Percentiles rank a stretch among this genome's conserved stretches.
Conservation (phyloP, 164 flowering plant genomes). For the Stephania japonica region DNA sequence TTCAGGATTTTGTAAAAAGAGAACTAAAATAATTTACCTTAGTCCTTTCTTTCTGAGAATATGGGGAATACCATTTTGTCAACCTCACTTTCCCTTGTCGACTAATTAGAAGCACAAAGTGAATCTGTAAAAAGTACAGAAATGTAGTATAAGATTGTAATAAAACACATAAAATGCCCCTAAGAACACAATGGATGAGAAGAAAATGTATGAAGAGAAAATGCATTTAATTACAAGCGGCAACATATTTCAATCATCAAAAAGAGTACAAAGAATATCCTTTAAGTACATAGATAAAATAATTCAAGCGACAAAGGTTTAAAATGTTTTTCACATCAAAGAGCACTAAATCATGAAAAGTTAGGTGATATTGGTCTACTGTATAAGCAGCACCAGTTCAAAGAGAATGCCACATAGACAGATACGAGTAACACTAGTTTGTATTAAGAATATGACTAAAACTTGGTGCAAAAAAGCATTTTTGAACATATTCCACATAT, state of each 20-base stretch:
- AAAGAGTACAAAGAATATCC: neutral
- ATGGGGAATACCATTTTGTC: conserved; percentile 33
- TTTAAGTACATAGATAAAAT: neutral
- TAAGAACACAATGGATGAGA: neutral
- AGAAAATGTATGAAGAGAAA: neutral
- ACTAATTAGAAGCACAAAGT: conserved; percentile 32
- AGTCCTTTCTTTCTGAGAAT: conserved; percentile 27
- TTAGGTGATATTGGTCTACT: too few relatives aligned
- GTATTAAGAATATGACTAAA: too few relatives aligned
- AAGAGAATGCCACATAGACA: too few relatives aligned
- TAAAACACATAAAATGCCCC: neutral
- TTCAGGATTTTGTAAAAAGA: neutral
- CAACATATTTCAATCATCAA: neutral
- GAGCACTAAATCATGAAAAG: too few relatives aligned
- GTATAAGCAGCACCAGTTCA: too few relatives aligned
- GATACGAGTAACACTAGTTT: too few relatives aligned
- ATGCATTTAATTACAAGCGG: neutral
- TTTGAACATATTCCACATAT: too few relatives aligned
- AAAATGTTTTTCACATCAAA: neutral
- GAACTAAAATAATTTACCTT: conserved; percentile 16
- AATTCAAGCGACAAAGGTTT: neutral
- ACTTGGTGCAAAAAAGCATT: too few relatives aligned
- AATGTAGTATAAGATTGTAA: neutral
- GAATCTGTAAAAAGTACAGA: conserved; percentile 19
- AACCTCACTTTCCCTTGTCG: conserved; percentile 33